phyloP scores from a whole-genome alignment of 257 asterid genomes.

The Perilla frutescens region DNA sequence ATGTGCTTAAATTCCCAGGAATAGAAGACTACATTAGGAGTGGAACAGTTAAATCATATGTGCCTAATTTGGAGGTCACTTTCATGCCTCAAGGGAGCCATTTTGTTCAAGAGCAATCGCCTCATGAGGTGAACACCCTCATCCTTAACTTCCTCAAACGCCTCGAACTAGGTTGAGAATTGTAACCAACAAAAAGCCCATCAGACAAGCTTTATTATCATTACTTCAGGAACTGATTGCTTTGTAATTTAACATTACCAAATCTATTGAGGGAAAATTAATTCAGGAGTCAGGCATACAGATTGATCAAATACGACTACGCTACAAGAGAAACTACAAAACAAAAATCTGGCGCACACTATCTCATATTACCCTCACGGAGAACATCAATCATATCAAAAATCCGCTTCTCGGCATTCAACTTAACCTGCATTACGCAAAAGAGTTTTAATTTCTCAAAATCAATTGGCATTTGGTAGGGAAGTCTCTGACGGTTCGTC shows the following conservation, averaged over 20 bases:
- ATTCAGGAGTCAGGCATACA: background rate
- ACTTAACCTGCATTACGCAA: conserved; percentile 57
- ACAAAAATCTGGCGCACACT: conserved; percentile 17
- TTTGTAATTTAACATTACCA: background rate
- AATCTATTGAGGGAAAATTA: background rate
- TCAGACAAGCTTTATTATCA: background rate
- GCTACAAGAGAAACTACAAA: conserved; percentile 5
- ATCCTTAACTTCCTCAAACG: conserved; percentile 51
- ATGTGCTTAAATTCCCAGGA: conserved; percentile 61
- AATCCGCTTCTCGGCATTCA: conserved; percentile 73
- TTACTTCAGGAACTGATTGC: background rate
- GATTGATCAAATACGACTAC: background rate
- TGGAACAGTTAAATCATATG: conserved; percentile 48
- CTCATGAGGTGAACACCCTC: conserved; percentile 53
- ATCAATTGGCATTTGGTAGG: no score
- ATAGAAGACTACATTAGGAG: conserved; percentile 63
- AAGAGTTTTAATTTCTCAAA: background rate
- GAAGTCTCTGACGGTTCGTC: background rate
- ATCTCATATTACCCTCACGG: conserved; percentile 94
- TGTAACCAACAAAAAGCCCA: background rate
- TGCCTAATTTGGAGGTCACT: conserved; percentile 61
- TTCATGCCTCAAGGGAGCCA: conserved; percentile 74
- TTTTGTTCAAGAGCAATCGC: conserved; percentile 79
- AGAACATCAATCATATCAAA: conserved; percentile 91
- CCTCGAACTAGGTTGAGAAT: background rate